Evolutionary conservation across 805 yeast genomes (phyloP).

Genomic region (Ogataea naganishii): DNA sequence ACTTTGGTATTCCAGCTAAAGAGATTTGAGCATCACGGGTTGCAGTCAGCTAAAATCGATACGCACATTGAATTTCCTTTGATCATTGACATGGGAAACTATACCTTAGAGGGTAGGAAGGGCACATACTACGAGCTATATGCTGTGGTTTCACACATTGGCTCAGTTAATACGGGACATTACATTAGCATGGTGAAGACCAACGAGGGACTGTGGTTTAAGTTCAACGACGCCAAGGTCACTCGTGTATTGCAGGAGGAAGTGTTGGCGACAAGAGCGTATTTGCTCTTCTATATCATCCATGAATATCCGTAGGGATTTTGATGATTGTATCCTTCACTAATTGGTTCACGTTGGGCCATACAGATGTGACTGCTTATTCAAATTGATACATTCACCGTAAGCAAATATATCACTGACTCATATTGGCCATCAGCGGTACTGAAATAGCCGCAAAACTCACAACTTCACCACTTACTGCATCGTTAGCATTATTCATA

Average conservation of each 20-base stretch:
- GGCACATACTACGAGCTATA: slow-evolving; percentile 65
- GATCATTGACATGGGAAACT: slow-evolving; percentile 62
- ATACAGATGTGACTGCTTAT: neutral
- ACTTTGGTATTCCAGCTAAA: slow-evolving; percentile 81
- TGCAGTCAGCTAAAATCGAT: slow-evolving; percentile 62
- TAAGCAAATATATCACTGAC: no score
- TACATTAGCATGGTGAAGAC: slow-evolving; percentile 74
- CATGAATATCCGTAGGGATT: slow-evolving; percentile 25
- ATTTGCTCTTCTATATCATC: slow-evolving; percentile 62
- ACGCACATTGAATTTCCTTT: slow-evolving; percentile 65
- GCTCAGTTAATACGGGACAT: slow-evolving; percentile 94
- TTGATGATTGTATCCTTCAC: neutral
- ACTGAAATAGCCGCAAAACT: no score
- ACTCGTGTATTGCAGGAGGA: slow-evolving; percentile 54
- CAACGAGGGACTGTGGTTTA: slow-evolving; percentile 75
- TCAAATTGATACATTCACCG: no score
- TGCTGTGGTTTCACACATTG: slow-evolving; percentile 83
- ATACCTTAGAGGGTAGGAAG: slow-evolving; percentile 22
- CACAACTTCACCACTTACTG: no score
- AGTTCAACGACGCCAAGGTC: slow-evolving; percentile 83
- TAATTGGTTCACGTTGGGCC: neutral
- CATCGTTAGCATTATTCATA: no score
- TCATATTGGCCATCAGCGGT: no score
- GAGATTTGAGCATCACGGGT: slow-evolving; percentile 55
- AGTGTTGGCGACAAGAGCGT: slow-evolving; percentile 68